These are phyloP conservation scores for Globisporangium mamillatum DNA, from an alignment of 352 stramenopile genomes.

Conservation along the genomic window DNA sequence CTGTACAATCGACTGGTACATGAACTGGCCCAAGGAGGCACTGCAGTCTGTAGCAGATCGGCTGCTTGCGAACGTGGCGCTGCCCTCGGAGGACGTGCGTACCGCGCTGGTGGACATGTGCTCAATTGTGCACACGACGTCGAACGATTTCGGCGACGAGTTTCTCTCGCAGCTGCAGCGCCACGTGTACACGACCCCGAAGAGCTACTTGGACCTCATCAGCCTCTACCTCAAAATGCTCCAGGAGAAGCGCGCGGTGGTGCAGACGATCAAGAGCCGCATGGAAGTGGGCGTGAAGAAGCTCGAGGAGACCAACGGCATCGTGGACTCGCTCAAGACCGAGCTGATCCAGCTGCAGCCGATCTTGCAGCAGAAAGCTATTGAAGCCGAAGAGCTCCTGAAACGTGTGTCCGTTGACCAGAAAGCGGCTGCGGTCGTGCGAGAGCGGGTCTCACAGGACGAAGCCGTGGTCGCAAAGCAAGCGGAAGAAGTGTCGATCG, in stretches of 20 bases:
- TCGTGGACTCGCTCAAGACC: slow-evolving; percentile 91
- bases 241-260: slow-evolving; percentile 73
- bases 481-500: slow-evolving; percentile 83
- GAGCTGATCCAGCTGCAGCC: slow-evolving; percentile 93
- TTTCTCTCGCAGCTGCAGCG: slow-evolving; percentile 91
- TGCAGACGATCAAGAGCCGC: slow-evolving; percentile 83
- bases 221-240: slow-evolving; percentile 92
- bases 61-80: slow-evolving; percentile 76
- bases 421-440: slow-evolving; percentile 87
- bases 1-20: slow-evolving; percentile 96
- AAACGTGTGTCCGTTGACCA: slow-evolving; percentile 92
- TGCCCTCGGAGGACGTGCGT: slow-evolving; percentile 75
- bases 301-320: slow-evolving; percentile 92
- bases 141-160: slow-evolving; percentile 81
- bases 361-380: slow-evolving; percentile 86
- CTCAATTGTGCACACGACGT: slow-evolving; percentile 90
- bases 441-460: slow-evolving; percentile 86
- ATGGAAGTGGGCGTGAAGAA: slow-evolving; percentile 93
- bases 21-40: slow-evolving; percentile 92
- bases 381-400: slow-evolving; percentile 90
- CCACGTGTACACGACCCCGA: slow-evolving; percentile 95
- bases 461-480: slow-evolving; percentile 91
- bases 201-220: slow-evolving; percentile 96
- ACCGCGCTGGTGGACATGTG: slow-evolving; percentile 88
- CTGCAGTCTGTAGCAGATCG: slow-evolving; percentile 89